phyloP scores from a whole-genome alignment of 1,284 basidiomycete genomes.

The Ustilago trichophora region DNA sequence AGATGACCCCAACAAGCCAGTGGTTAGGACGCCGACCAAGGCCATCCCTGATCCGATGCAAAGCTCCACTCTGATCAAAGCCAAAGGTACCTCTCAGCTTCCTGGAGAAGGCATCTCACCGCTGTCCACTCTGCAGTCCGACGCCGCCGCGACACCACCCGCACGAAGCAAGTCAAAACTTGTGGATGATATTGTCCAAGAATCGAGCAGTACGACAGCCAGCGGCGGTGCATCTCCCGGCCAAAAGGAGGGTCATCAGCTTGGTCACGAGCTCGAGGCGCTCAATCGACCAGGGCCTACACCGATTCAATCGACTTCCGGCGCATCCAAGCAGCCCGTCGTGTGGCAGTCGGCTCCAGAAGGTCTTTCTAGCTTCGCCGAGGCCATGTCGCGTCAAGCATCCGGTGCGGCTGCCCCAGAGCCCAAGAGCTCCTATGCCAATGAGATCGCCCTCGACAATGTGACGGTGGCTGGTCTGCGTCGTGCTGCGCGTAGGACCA shows the following conservation, averaged over 20 bases:
- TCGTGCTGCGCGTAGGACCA: conserved; percentile 51
- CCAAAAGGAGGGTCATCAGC: not conserved
- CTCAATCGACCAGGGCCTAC: conserved; percentile 44
- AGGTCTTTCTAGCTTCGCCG: conserved; percentile 27
- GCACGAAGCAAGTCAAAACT: conserved; percentile 17
- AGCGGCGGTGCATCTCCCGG: not conserved
- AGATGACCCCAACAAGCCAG: conserved; percentile 17
- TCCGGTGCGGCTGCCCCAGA: conserved; percentile 14
- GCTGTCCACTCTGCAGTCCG: not conserved
- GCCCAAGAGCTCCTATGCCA: conserved; percentile 1
- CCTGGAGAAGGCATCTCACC: conserved; percentile 4
- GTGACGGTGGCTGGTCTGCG: conserved; percentile 51
- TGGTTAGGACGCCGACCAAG: conserved; percentile 23
- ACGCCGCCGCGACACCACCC: conserved; percentile 1
- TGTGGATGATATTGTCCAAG: not conserved
- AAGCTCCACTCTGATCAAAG: conserved; percentile 10
- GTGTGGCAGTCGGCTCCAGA: conserved; percentile 52
- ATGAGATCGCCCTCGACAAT: conserved; percentile 29
- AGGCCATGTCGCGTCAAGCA: conserved; percentile 33
- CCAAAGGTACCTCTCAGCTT: not conserved
- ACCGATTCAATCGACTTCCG: conserved; percentile 37
- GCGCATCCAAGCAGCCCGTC: conserved; percentile 15
- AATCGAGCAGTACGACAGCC: not conserved
- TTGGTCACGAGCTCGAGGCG: conserved; percentile 3
- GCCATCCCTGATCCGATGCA: conserved; percentile 27